These are phyloP conservation scores for Ogataea sp. DNA, from an alignment of 805 yeast species.

Conservation along the genomic window DNA sequence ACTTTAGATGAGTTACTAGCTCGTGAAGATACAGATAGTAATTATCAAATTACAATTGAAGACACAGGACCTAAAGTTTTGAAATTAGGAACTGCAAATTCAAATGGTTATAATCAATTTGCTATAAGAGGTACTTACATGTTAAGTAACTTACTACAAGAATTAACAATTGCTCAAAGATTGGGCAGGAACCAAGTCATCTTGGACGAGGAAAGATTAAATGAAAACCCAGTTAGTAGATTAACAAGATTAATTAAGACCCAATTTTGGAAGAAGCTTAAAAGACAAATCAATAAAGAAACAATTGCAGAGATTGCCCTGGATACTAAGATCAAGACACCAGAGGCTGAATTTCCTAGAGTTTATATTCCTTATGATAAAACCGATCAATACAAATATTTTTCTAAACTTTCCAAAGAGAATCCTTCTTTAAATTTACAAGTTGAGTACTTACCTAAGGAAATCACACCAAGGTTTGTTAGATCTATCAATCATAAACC, in stretches of 20 bases:
- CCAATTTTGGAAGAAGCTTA: conserved; percentile 74
- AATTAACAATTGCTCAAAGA: conserved; percentile 76
- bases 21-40: conserved; percentile 78
- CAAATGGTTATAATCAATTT: conserved; percentile 67
- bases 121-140: conserved; percentile 84
- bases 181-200: conserved; percentile 73
- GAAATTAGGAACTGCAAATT: conserved; percentile 73
- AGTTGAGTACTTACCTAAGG: conserved; percentile 69
- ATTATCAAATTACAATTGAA: conserved; percentile 79
- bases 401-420: conserved; percentile 38
- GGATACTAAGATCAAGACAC: conserved; percentile 68
- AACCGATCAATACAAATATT: conserved; percentile 67
- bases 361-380: conserved; percentile 69
- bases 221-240: conserved; percentile 81
- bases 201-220: conserved; percentile 74
- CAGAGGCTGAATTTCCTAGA: conserved; percentile 58
- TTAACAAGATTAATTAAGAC: conserved; percentile 64
- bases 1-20: conserved; percentile 62
- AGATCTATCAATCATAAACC: conserved; percentile 73
- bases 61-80: conserved; percentile 81
- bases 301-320: conserved; percentile 62
- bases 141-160: conserved; percentile 81
- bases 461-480: conserved; percentile 70
- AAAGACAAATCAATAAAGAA: conserved; percentile 58
- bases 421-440: conserved; percentile 55